Evolutionary conservation across 192 early-diverging fungal species (phyloP), one percentile per base, ranked within the genome.

Genomic region (Cladochytrium replicatum): DNA sequence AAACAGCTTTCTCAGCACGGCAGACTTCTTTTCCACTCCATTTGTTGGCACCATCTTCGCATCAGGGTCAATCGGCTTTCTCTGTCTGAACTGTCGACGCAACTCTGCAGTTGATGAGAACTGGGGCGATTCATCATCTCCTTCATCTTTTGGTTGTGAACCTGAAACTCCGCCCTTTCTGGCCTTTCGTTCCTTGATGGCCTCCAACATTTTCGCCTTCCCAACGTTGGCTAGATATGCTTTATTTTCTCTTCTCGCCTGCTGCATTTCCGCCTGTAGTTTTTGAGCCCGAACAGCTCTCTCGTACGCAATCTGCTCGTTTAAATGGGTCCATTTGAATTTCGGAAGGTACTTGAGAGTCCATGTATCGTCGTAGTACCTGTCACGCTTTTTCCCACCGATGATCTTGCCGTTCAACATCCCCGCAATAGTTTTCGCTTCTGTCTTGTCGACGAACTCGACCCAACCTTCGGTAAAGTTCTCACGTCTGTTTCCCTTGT

Each of bases 391-490:
- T 52, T 90, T 93, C 24, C 87, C 86, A 4, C 83, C 89, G 66
- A 98, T 88, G 32, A 67, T 72, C 26, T 76, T 77, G 49, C 82
- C 79, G 64, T 98, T 98, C 34, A 98, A 65, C 49, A 74, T 66
- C 2, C 56, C 57, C 3, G 91, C 91, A 0, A 84, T 72, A 2
- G 64, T 59, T 50, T 89, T 83, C 24, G 90, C 95, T n/a, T 81
- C 74, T 42, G 77, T 83, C 66, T 98, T 98, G 67, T 94, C 89
- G 43, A 68, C 58, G 64, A 98, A 96, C 66, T 98, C 95, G 22
- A 98, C 83, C 95, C 95, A 98, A 4, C 93, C 95, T 61, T 98
- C 93, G 0, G 77, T 81, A 60, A 78, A 98, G 54, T 93, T 93
- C 24, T 81, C 70, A 9, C 83, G 77, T 44, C 72, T 82, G 70